Percentiles rank a stretch among this genome's conserved stretches.
phyloP scores from a whole-genome alignment of 73 alveolate genomes.

The Paramecium bursaria region DNA sequence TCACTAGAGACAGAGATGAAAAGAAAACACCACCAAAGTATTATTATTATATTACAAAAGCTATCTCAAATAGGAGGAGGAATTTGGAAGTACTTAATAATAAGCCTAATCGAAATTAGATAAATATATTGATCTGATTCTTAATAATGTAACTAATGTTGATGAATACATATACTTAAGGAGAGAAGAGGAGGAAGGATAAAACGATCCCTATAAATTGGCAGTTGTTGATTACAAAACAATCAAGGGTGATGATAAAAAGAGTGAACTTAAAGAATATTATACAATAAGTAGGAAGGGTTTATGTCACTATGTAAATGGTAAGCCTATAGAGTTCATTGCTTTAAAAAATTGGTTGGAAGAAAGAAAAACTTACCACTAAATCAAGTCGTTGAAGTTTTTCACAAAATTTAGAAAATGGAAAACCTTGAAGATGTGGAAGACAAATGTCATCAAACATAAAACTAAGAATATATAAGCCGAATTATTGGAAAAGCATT shows the following conservation, averaged over 20 bases:
- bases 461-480: constrained; percentile 77
- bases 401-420: constrained; percentile 84
- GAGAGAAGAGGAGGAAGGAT: constrained; percentile 69
- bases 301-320: constrained; percentile 81
- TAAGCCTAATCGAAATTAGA: constrained; percentile 58
- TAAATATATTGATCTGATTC: constrained; percentile 57
- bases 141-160: constrained; percentile 54
- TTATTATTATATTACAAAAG: not conserved
- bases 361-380: constrained; percentile 78
- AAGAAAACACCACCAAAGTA: not conserved
- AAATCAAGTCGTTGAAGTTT: constrained; percentile 76
- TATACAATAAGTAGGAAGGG: constrained; percentile 86
- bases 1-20: constrained; percentile 8
- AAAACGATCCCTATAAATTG: constrained; percentile 69
- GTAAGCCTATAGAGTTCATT: constrained; percentile 85
- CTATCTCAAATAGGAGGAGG: constrained; percentile 39
- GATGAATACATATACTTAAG: constrained; percentile 62
- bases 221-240: constrained; percentile 67
- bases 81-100: constrained; percentile 39
- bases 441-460: constrained; percentile 78
- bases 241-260: constrained; percentile 64
- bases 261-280: constrained; percentile 67
- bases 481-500: constrained; percentile 79
- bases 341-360: constrained; percentile 83
- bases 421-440: constrained; percentile 88